Evolutionary conservation across 2,329 filamentous ascomycete genomes (phyloP).

Genomic region (Penicillium sp.): DNA sequence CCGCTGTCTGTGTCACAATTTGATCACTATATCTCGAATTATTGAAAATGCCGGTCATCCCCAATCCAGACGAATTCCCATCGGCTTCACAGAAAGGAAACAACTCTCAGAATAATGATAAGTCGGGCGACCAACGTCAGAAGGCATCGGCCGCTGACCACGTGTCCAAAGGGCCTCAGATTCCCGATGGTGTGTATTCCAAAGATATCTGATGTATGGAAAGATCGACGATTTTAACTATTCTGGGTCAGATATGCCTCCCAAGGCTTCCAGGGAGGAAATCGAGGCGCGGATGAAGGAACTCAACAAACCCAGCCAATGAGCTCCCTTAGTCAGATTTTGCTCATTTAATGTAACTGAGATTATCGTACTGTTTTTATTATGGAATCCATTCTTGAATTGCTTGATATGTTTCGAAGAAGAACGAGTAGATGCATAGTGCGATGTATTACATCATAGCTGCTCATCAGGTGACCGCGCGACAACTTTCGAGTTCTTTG

Average conservation of each 20-base stretch:
- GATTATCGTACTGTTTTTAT: too few species aligned
- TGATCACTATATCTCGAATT: background rate
- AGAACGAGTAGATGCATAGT: too few species aligned
- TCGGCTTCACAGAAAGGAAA: conserved; percentile 16
- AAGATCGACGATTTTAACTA: too few species aligned
- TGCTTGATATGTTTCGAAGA: too few species aligned
- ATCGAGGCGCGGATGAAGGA: conserved; percentile 58
- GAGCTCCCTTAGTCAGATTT: too few species aligned
- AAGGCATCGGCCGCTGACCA: conserved; percentile 33
- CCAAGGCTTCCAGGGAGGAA: conserved; percentile 57
- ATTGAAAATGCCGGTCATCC: conserved; percentile 29
- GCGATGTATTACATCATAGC: too few species aligned
- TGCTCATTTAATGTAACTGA: too few species aligned
- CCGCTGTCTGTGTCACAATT: too few species aligned
- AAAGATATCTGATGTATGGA: too few species aligned
- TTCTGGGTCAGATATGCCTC: conserved; percentile 34
- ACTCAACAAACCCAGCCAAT: conserved; percentile 45
- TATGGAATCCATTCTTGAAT: too few species aligned
- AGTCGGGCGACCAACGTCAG: conserved; percentile 30
- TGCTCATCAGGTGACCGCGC: conserved; percentile 12
- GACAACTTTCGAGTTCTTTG: conserved; percentile 1
- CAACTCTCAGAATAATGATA: conserved; percentile 15
- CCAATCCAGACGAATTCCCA: conserved; percentile 24
- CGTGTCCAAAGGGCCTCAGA: conserved; percentile 43
- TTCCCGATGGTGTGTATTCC: conserved; percentile 39